Percentiles rank a stretch among this genome's conserved stretches.
These are phyloP conservation scores for Phytophthora aleatoria DNA, from an alignment of 352 stramenopile genomes.

Conservation along the genomic window DNA sequence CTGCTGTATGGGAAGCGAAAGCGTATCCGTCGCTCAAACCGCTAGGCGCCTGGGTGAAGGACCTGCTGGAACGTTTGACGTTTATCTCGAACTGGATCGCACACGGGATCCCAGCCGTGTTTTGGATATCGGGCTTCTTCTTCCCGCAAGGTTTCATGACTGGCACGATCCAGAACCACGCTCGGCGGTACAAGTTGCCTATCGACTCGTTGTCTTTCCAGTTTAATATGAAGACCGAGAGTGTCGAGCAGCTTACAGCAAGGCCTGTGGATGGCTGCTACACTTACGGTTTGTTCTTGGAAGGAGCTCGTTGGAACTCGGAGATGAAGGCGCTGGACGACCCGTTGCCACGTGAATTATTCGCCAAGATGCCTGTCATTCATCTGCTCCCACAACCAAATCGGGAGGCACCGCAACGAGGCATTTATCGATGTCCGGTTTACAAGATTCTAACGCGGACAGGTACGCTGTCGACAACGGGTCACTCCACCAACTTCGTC, in stretches of 20 bases:
- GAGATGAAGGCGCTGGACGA: conserved; percentile 80
- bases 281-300: conserved; percentile 44
- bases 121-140: conserved; percentile 94
- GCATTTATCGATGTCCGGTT: conserved; percentile 93
- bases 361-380: conserved; percentile 92
- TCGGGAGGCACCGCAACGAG: conserved; percentile 66
- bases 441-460: conserved; percentile 96
- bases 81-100: conserved; percentile 82
- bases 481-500: conserved; percentile 90
- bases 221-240: conserved; percentile 73
- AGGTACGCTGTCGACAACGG: conserved; percentile 46
- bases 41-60: conserved; percentile 86
- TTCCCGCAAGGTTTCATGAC: conserved; percentile 94
- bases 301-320: conserved; percentile 48
- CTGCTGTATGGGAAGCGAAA: conserved; percentile 86
- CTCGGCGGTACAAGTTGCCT: conserved; percentile 78
- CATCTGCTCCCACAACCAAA: conserved; percentile 86
- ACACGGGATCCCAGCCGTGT: conserved; percentile 78
- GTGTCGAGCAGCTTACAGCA: conserved; percentile 44
- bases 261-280: conserved; percentile 42
- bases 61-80: conserved; percentile 75
- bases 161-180: conserved; percentile 93
- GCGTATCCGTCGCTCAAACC: conserved; percentile 93
- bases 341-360: conserved; percentile 92
- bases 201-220: conserved; percentile 88